phyloP scores from a whole-genome alignment of 768 basidiomycete species.

The Rhizopogon roseolus region DNA sequence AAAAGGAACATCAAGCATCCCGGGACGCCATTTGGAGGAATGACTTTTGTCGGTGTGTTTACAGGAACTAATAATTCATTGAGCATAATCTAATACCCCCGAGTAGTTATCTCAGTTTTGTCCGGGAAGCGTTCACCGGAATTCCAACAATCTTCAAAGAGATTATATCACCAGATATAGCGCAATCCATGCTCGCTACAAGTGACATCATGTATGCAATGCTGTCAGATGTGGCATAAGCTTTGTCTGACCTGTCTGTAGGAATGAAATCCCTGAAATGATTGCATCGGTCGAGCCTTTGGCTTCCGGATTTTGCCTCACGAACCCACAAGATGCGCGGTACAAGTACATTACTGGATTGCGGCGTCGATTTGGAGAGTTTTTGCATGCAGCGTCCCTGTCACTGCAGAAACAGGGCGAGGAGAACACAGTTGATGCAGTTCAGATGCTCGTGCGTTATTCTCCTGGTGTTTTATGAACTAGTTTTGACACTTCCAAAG shows the following conservation, averaged over 20 bases:
- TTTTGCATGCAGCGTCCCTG: constrained; percentile 68
- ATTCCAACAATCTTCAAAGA: constrained; percentile 65
- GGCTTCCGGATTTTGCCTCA: constrained; percentile 62
- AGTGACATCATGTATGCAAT: constrained; percentile 64
- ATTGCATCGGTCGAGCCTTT: constrained; percentile 60
- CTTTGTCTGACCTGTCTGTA: constrained; percentile 20
- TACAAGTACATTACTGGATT: constrained; percentile 56
- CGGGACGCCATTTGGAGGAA: constrained; percentile 73
- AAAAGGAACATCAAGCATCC: constrained; percentile 12
- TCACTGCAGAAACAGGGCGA: constrained; percentile 69
- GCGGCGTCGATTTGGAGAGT: constrained; percentile 57
- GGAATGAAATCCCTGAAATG: constrained; percentile 75
- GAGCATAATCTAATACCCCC: not conserved
- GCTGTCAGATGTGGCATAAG: not conserved
- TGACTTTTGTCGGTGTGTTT: constrained; percentile 72
- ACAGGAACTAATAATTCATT: not conserved
- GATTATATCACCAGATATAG: constrained; percentile 43
- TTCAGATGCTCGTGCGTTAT: constrained; percentile 35
- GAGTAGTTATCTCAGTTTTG: constrained; percentile 58
- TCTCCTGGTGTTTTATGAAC: not conserved
- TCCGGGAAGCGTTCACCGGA: constrained; percentile 72
- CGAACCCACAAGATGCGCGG: constrained; percentile 58
- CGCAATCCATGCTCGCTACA: constrained; percentile 36
- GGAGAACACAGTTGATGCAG: constrained; percentile 78
- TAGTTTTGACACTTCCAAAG: not conserved